Percentiles rank a stretch among this genome's conserved stretches.
phyloP scores from a whole-genome alignment of 148 eudicot genomes.

The Talinum fruticosum region DNA sequence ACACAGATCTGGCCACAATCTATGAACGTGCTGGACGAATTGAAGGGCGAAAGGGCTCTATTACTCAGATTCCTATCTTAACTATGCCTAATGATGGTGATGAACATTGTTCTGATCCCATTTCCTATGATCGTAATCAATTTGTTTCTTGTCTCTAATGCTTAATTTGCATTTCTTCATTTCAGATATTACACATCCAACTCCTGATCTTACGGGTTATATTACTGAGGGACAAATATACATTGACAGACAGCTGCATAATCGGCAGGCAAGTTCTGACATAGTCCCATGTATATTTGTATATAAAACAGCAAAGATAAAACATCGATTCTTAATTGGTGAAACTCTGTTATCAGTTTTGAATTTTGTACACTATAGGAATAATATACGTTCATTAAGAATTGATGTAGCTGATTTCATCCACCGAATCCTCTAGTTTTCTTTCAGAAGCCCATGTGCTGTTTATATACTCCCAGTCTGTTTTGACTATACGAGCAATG shows the following conservation, averaged over 20 bases:
- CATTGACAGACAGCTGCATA: constrained; percentile 92
- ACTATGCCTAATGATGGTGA: constrained; percentile 99
- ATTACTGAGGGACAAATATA: constrained; percentile 99
- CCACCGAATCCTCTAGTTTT: background rate
- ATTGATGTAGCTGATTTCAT: background rate
- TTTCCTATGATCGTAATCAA: background rate
- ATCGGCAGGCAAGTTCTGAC: constrained; percentile 67
- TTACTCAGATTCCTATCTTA: constrained; percentile 92
- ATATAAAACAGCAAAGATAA: no score
- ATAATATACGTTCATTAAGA: background rate
- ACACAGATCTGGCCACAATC: constrained; percentile 97
- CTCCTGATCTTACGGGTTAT: constrained; percentile 99
- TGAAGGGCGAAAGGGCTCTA: constrained; percentile 96
- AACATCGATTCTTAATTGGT: no score
- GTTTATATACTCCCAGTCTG: background rate
- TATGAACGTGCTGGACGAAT: constrained; percentile 99
- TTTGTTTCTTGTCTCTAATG: constrained; percentile 3
- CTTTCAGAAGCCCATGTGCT: background rate
- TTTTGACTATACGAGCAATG: background rate
- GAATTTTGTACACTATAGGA: background rate
- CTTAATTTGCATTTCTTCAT: background rate
- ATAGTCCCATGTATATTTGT: background rate
- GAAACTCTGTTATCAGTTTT: no score
- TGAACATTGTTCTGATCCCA: background rate
- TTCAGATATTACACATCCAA: constrained; percentile 98